These are phyloP conservation scores for Phytophthora ohioensis DNA, from an alignment of 352 stramenopile species.

Conservation along the genomic window DNA sequence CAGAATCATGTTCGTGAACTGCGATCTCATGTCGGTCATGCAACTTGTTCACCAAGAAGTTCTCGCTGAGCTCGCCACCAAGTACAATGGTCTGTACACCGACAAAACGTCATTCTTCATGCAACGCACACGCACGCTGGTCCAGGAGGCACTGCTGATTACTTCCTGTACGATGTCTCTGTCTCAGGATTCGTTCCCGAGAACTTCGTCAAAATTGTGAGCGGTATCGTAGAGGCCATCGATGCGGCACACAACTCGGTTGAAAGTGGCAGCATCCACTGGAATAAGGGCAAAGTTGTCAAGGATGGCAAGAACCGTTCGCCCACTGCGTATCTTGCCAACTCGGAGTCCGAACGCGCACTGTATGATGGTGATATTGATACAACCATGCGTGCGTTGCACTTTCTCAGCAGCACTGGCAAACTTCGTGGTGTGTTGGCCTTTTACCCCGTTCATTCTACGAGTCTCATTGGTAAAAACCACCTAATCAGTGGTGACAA, in stretches of 20 bases:
- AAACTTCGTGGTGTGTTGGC: constrained; percentile 63
- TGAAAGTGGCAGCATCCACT: constrained; percentile 46
- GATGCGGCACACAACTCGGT: constrained; percentile 64
- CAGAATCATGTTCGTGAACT: constrained; percentile 60
- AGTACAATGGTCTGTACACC: constrained; percentile 50
- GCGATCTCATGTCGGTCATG: constrained; percentile 53
- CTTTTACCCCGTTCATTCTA: constrained; percentile 81
- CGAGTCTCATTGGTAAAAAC: constrained; percentile 77
- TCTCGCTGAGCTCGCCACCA: constrained; percentile 45
- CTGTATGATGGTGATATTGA: constrained; percentile 71
- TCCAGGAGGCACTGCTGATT: constrained; percentile 74
- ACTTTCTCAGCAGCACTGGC: constrained; percentile 45
- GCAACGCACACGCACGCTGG: constrained; percentile 86
- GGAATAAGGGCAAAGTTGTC: constrained; percentile 40
- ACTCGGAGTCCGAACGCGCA: constrained; percentile 61
- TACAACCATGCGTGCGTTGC: constrained; percentile 70
- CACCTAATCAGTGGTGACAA: constrained; percentile 84
- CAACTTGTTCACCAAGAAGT: constrained; percentile 68
- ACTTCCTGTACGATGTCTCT: constrained; percentile 76
- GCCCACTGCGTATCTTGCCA: constrained; percentile 71
- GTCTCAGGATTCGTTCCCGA: constrained; percentile 56
- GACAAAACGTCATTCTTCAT: constrained; percentile 76
- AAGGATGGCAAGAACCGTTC: constrained; percentile 75
- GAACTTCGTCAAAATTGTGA: constrained; percentile 73
- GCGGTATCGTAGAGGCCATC: constrained; percentile 71